Evolutionary conservation across 1,284 basidiomycete genomes (phyloP), one percentile per base, ranked within the genome.

Genomic region (Ustilago crameri): DNA sequence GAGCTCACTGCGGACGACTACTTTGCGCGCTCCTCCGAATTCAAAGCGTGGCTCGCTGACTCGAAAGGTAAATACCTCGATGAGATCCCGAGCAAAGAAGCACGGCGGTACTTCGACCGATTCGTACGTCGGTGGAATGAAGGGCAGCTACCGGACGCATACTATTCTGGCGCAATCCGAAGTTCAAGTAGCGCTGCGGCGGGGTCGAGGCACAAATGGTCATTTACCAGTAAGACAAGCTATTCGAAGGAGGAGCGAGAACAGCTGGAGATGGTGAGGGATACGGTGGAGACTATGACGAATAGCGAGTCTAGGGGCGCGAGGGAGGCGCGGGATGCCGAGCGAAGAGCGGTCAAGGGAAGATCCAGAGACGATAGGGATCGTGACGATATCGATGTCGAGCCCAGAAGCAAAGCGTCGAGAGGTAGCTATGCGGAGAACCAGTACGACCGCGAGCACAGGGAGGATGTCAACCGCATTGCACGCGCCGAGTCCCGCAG

Each of bases 11-110:
- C 42, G 12, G 62, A 74, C 37, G 70, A 74, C 54, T 76, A 74
- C 62, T 76, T 57, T 23, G 42, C 47, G n/a, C 65, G 66, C 20
- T 44, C 64, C 7, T 27, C 47, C 34, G 70, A 76, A 47, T 77
- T 79, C 59, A 77, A 75, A 26, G 55, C 59, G 9, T 78, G 75
- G 75, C 64, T 79, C 3, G 41, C 59, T n/a, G 47, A 56, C 3
- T 34, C 42, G 14, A 69, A 60, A 27, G 32, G 44, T 3, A 52
- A 56, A 22, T 76, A 74, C 34, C 49, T 78, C 10, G 77, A 79
- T 51, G 75, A 78, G 51, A 56, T 79, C 12, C 47, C 63, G 9
- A 37, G 52, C 18, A 46, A 51, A 26, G 70, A 74, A 7, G 69
- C 77, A 23, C 51, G 75, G 5, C 48, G 62, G 8, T 62, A 72